Evolutionary conservation across 2,329 filamentous ascomycete species (phyloP), one percentile per base, ranked within the genome.

Genomic region (Alternaria dauci): DNA sequence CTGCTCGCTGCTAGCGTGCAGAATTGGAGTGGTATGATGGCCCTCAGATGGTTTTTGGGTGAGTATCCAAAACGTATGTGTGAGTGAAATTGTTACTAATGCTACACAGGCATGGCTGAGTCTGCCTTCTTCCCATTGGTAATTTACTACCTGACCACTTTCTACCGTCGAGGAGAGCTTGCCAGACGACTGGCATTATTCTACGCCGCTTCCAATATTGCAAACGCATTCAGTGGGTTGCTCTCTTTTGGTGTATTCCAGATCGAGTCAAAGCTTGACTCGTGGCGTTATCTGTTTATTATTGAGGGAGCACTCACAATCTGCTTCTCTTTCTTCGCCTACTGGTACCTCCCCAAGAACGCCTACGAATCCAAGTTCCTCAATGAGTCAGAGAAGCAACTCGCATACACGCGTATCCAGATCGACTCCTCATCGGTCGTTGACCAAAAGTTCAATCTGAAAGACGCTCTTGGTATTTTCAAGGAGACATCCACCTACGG

Each of bases 181-280:
- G 90, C 89, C 6, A 83, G 90, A 8, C 86, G 90, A 3, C 81
- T 92, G 1, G 89, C 89, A 36, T 80, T 92, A 59, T 93, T 93
- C 79, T 94, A 93, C 68, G 91, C 90, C 0, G 90, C 90, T 0
- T 88, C 86, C 25, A 91, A 90, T 70, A 90, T 94, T 59, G 91
- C 91, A 23, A 88, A 87, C 58, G 88, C 88, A 2, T 90, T 90
- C 68, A 84, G 84, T 0, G 87, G 87, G 4, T 77, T 89, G 1
- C 79, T 89, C 14, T 82, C 87, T 0, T 89, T 86, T 59, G 87
- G 84, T 4, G 85, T 87, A 7, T 90, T 90, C 74, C 86, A 87
- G 26, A 75, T 77, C 18, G 68, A 88, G 11, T 81, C 83, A 0
- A 78, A 78, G 34, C 85, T 87, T 79, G 80, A 83, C 2, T 82